Base-by-base conservation (phyloP, 192 early-diverging fungal species). In the Coemansia sp. region DNA sequence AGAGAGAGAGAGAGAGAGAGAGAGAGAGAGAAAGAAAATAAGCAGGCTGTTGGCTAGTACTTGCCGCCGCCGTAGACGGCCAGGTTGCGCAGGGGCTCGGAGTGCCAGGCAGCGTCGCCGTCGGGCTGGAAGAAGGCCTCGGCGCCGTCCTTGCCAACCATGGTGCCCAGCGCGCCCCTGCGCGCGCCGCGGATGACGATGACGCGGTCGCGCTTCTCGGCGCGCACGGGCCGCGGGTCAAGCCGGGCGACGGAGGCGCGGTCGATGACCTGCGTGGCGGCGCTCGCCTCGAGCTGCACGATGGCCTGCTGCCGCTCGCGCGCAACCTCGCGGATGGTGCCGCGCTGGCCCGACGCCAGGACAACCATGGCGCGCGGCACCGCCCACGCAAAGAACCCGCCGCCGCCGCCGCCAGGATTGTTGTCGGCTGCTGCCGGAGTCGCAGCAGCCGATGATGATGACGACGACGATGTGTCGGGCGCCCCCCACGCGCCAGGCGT, bases 71-170 rank as follows among this genome's bases (percentile, higher is more conserved):
- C 68, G 69, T 77, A 77, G 37, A 77, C 67, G 1, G 75, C 75
- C 15, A 83, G 71, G 64, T 77, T 77, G 40, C 80, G 80, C 53
- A 75, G 56, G 8, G 80, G 71, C 67, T 83, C 80, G 0, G 67
- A 44, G 9, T 77, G 72, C 80, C 80, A 83, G 1, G 71, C 21
- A 0, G 62, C 21, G 6, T 74, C 69, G 62, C 86, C 87, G 40
- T 85, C 79, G n/a, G 87, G 69, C 61, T 87, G 86, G 63, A 93
- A 90, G 77, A 92, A 88, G 56, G 86, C 92, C 61, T 92, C 92
- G 59, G 86, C 75, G 7, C 88, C 87, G 75, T 93, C 92, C 13
- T 86, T 85, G 42, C 90, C 92, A 41, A 91, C 87, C 76, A 93
- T 81, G 2, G 79, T 85, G 5, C 90, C 92, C 16, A 89, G 60